Evolutionary conservation across 352 stramenopile genomes (phyloP), one percentile per base, ranked within the genome.

Genomic region (Aphanomyces astaci): DNA sequence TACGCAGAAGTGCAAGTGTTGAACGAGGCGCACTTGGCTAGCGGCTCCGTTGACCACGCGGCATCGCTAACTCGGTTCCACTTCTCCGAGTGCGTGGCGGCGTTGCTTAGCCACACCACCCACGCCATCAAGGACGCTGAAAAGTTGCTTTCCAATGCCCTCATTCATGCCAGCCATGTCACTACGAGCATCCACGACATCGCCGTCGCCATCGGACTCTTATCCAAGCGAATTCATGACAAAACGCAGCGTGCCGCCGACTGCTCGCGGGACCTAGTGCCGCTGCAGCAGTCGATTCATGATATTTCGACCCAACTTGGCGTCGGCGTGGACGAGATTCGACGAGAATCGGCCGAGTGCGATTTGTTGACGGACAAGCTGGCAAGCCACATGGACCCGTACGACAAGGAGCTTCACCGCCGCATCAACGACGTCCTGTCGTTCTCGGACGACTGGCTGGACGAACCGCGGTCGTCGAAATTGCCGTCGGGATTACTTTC

Each of bases 1-100:
- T 60, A 30, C 30, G 30, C 40, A 10, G 43, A 68, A 22, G 28
- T 68, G 10, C 62, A 68, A 51, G 43, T 28, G 32, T 13, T 36
- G 17, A 31, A 59, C 25, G 62, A 68, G 33, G 25, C 13, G 10
- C 19, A 25, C 19, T 22, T 59, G 11, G 4, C 4, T 49, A 28
- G 13, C 3, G 43, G 62, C 22, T 30, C 33, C 13, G 17, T 10
- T 19, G 30, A 31, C 4, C 43, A 43, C 45, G 9, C 39, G 3
- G 4, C n/a, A 4, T 39, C 48, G 15, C 9, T 60, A 17, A 43
- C 62, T 24, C 49, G 28, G n/a, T 43, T 49, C 22, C 13, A 33
- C 10, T 68, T 68, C 33, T 11, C 62, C 10, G 22, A 59, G n/a
- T n/a, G 3, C 25, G 15, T 67, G 17, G 60, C 30, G 7, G n/a